phyloP scores from a whole-genome alignment of 2,329 filamentous ascomycete species.

The Trichoderma cornu-damae region DNA sequence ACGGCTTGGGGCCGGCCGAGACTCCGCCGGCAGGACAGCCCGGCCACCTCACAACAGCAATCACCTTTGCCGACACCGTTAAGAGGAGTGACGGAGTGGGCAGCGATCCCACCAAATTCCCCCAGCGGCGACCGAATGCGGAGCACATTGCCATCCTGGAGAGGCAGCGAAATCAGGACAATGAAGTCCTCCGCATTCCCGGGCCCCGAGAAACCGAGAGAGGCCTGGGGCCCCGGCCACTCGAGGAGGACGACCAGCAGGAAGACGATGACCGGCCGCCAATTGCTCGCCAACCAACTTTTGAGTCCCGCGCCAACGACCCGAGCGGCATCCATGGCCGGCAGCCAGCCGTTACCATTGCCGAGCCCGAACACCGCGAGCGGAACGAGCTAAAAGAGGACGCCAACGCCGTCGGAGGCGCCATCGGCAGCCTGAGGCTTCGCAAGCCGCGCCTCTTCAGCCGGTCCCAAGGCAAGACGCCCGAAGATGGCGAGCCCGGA shows the following conservation, averaged over 20 bases:
- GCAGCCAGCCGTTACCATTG: constrained; percentile 59
- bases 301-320: constrained; percentile 27
- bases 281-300: constrained; percentile 25
- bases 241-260: constrained; percentile 39
- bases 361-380: constrained; percentile 50
- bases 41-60: constrained; percentile 33
- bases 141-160: constrained; percentile 86
- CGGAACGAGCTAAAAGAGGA: constrained; percentile 39
- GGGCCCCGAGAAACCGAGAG: constrained; percentile 86
- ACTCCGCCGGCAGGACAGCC: neutral
- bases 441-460: constrained; percentile 41
- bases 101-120: constrained; percentile 42
- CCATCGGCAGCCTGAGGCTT: constrained; percentile 39
- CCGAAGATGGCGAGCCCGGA: constrained; percentile 32
- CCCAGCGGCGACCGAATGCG: constrained; percentile 55
- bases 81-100: constrained; percentile 53
- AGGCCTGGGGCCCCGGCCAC: constrained; percentile 62
- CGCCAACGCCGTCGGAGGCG: constrained; percentile 38
- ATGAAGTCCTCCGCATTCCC: constrained; percentile 77
- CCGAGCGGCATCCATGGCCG: constrained; percentile 32
- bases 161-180: constrained; percentile 72
- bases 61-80: constrained; percentile 65
- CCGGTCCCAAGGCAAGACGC: constrained; percentile 34
- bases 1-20: too few species aligned
- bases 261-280: constrained; percentile 32